Percentiles rank a stretch among this genome's conserved stretches.
Conservation (phyloP, 345 rosid genomes). For the Hibiscus trionum region DNA sequence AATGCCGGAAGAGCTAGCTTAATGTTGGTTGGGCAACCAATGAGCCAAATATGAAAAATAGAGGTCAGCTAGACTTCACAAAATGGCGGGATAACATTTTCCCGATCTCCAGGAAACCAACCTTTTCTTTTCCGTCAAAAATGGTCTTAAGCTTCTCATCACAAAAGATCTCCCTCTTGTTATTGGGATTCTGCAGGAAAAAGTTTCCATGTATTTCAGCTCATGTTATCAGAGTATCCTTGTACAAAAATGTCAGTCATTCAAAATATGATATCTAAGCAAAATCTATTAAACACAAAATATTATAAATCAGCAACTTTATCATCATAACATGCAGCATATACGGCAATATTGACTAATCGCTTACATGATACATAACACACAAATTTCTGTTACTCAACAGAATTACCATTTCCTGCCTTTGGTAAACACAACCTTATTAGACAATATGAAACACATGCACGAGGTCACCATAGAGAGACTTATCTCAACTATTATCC, state of each 20-base stretch:
- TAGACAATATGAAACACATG: background rate
- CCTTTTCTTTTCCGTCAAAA: constrained; percentile 57
- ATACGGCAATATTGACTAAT: background rate
- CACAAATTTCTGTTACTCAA: background rate
- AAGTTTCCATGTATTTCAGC: background rate
- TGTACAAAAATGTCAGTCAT: background rate
- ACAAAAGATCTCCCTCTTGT: constrained; percentile 66
- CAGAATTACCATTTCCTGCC: background rate
- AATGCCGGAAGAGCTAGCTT: constrained; percentile 2
- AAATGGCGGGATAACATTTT: constrained; percentile 64
- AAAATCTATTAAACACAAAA: background rate
- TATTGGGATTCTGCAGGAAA: constrained; percentile 57
- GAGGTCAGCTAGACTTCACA: constrained; percentile 35
- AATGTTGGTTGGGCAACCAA: background rate
- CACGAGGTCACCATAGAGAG: background rate
- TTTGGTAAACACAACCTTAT: background rate
- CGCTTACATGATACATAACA: background rate
- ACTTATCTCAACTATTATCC: background rate
- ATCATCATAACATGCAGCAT: background rate
- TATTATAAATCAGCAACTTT: background rate
- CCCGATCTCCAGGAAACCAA: constrained; percentile 66
- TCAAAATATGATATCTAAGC: background rate
- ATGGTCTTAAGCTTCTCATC: constrained; percentile 71
- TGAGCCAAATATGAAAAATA: background rate
- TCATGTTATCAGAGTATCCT: background rate